Evolutionary conservation across 2,329 filamentous ascomycete species (phyloP), one percentile per base, ranked within the genome.

Genomic region (Epichloe elymi): DNA sequence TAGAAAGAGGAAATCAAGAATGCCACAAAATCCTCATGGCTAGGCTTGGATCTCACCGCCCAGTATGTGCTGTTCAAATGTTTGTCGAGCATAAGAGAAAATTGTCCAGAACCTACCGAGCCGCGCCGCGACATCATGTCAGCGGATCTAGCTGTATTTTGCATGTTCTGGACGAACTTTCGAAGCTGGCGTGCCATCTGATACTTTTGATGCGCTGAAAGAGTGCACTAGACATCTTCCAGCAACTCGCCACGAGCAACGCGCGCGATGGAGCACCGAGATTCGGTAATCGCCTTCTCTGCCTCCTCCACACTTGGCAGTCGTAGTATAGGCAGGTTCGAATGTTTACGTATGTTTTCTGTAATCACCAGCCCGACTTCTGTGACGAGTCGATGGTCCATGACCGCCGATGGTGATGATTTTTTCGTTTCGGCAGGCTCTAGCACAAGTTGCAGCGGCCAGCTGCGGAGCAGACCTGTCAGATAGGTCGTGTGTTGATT

Each of bases 41-140:
- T 55, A 1, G 58, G 55, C 4, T 38, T 5, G 11, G n/a, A 15
- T 5, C 58, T 57, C 12, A 66, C 56, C 1, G 59, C 59, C 54
- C 61, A 66, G 50, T 65, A 61, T 1, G 61, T 64, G 38, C 58
- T 59, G 0, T 52, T 52, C 12, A 52, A 49, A 38, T 64, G 61
- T 46, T 59, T 59, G 44, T 66, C 62, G 5, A 64, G 46, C 4
- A 65, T 41, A 3, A 66, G 49, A 5, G 54, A 58, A 46, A 57
- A 60, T 7, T 41, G 17, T 6, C 55, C 57, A 3, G 54, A 49
- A 3, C 30, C n/a, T 2, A 53, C 57, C 5, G 60, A 57, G 8
- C 61, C 56, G n/a, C 61, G 37, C n/a, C 41, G 20, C 5, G 35
- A 40, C 17, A 30, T 30, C 37, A 1, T 12, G 15, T n/a, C 20